These are phyloP conservation scores for Niebla homalea DNA, from an alignment of 495 filamentous ascomycete species.

Conservation along the genomic window DNA sequence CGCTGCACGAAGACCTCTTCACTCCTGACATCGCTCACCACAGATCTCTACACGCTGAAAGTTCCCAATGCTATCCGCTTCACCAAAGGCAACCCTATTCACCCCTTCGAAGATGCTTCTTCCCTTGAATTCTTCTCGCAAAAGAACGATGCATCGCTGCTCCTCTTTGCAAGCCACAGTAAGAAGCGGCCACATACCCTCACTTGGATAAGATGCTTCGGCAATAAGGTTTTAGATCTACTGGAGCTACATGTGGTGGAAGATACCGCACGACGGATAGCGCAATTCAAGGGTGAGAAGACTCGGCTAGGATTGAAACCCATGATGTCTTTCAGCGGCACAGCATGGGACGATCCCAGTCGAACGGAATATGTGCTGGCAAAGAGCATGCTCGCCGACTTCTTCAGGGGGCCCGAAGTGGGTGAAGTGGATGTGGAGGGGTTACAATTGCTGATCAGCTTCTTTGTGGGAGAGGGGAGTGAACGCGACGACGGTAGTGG, in stretches of 20 bases:
- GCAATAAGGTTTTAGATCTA: constrained; percentile 82
- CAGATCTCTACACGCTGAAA: constrained; percentile 69
- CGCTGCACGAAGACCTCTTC: constrained; percentile 70
- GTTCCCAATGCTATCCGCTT: constrained; percentile 71
- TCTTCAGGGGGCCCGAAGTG: constrained; percentile 69
- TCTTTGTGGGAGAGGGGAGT: constrained; percentile 66
- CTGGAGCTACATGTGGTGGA: constrained; percentile 69
- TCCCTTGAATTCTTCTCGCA: constrained; percentile 84
- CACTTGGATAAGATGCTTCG: constrained; percentile 71
- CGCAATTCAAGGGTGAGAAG: constrained; percentile 72
- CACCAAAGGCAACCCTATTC: constrained; percentile 86
- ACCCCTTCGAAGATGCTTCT: constrained; percentile 81
- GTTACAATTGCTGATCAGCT: constrained; percentile 71
- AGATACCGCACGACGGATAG: constrained; percentile 48
- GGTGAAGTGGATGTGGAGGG: constrained; percentile 85
- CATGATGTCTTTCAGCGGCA: constrained; percentile 75
- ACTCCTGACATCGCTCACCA: constrained; percentile 62
- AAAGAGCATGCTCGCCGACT: constrained; percentile 78
- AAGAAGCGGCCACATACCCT: constrained; percentile 91
- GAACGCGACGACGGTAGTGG: constrained; percentile 33
- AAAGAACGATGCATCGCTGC: constrained; percentile 81
- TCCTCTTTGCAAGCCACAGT: constrained; percentile 66
- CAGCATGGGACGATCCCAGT: constrained; percentile 64
- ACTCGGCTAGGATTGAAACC: constrained; percentile 74
- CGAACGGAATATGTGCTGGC: constrained; percentile 62